Evolutionary conservation across 179 eudicot genomes (phyloP).

Genomic region (Heliamphora pulchella): DNA sequence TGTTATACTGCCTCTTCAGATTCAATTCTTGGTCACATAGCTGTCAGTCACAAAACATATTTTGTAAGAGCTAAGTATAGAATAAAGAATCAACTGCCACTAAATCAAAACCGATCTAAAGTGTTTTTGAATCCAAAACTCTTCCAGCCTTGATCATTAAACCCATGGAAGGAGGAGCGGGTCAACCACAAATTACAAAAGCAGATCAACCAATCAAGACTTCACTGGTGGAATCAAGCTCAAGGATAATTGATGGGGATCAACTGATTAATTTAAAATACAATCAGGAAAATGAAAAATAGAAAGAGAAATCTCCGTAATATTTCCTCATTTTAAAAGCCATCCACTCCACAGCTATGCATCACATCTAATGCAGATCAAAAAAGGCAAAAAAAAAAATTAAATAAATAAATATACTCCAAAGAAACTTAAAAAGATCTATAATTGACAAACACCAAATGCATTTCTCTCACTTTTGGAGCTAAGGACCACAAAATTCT

Average conservation of each 20-base stretch:
- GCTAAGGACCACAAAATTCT: not conserved
- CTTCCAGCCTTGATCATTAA: not conserved
- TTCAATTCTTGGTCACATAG: not conserved
- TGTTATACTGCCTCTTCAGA: not conserved
- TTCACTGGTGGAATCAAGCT: not conserved
- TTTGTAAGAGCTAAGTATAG: not conserved
- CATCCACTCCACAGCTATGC: not conserved
- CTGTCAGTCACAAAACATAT: not conserved
- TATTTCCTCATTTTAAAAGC: not conserved
- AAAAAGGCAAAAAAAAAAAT: too few relatives aligned
- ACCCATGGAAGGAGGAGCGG: too few relatives aligned
- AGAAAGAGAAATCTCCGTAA: not conserved
- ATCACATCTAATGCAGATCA: not conserved
- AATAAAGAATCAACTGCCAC: not conserved
- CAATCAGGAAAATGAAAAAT: not conserved
- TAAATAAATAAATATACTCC: not conserved
- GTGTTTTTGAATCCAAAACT: not conserved
- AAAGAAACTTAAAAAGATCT: not conserved
- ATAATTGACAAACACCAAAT: not conserved
- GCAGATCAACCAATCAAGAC: not conserved
- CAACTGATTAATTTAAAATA: not conserved
- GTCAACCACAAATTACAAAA: not conserved
- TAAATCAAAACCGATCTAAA: not conserved
- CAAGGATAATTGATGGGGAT: not conserved
- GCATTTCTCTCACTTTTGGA: not conserved